phyloP scores from a whole-genome alignment of 2,329 filamentous ascomycete genomes.

The Cytospora mali region DNA sequence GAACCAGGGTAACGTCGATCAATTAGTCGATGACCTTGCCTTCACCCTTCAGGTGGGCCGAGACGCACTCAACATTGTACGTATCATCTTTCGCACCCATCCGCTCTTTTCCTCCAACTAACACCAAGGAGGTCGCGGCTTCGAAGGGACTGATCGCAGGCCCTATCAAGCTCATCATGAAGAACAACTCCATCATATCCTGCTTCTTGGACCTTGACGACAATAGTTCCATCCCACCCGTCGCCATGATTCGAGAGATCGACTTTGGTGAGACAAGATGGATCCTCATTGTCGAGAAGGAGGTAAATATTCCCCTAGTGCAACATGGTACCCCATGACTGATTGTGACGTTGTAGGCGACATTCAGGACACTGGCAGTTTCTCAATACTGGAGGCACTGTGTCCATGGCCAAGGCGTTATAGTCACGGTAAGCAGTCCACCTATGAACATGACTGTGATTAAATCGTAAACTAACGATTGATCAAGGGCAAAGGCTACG shows the following conservation, averaged over 20 bases:
- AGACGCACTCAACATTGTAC: constrained; percentile 69
- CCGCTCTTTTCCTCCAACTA: neutral
- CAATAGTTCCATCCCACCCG: constrained; percentile 58
- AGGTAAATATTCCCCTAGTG: constrained; percentile 49
- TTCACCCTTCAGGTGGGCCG: constrained; percentile 68
- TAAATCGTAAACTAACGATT: neutral
- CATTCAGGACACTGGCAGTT: constrained; percentile 67
- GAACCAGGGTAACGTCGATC: constrained; percentile 69
- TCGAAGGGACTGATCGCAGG: constrained; percentile 74
- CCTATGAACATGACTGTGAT: neutral
- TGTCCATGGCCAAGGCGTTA: constrained; percentile 57
- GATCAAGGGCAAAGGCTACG: constrained; percentile 76
- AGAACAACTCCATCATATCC: constrained; percentile 35
- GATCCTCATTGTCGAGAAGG: constrained; percentile 79
- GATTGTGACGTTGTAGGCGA: constrained; percentile 56
- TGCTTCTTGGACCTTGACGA: constrained; percentile 35
- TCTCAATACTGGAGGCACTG: constrained; percentile 57
- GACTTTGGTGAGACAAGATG: constrained; percentile 56
- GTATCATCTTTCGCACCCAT: constrained; percentile 32
- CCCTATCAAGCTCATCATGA: constrained; percentile 46
- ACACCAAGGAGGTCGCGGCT: constrained; percentile 62
- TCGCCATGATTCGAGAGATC: constrained; percentile 52
- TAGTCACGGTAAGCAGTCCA: constrained; percentile 61
- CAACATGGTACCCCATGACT: constrained; percentile 4
- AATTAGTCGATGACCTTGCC: constrained; percentile 73